These are phyloP conservation scores for Jamesozyma spencerorum DNA, from an alignment of 805 yeast species.

Conservation along the genomic window DNA sequence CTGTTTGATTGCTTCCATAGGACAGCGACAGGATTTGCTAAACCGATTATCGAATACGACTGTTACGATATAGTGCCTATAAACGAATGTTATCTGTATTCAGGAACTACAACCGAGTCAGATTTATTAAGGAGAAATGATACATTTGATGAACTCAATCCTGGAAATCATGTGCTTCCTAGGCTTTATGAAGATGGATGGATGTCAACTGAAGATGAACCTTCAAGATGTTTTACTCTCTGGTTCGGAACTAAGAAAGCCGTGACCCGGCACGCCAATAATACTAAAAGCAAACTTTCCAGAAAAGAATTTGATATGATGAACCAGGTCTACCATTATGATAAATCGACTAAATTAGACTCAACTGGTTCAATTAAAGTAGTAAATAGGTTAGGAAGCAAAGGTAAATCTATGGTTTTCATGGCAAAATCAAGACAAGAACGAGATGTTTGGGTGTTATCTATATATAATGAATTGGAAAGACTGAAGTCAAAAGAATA, in stretches of 20 bases:
- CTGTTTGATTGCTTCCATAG: constrained; percentile 46
- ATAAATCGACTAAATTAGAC: too few relatives aligned
- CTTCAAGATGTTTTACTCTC: constrained; percentile 66
- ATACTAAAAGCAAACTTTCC: too few relatives aligned
- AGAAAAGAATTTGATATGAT: too few relatives aligned
- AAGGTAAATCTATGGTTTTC: constrained; percentile 63
- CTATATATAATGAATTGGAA: constrained; percentile 31
- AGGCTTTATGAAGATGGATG: constrained; percentile 75
- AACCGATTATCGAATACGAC: constrained; percentile 41
- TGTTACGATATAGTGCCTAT: constrained; percentile 55
- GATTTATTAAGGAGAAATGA: constrained; percentile 44
- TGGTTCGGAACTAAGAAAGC: constrained; percentile 67
- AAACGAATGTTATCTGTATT: constrained; percentile 61
- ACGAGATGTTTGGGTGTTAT: constrained; percentile 69
- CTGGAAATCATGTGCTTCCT: constrained; percentile 55
- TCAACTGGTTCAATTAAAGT: too few relatives aligned
- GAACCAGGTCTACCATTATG: too few relatives aligned
- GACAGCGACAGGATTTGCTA: constrained; percentile 36
- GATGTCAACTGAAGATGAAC: constrained; percentile 70
- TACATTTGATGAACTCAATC: constrained; percentile 39
- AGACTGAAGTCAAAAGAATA: constrained; percentile 14
- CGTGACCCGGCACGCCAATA: too few relatives aligned
- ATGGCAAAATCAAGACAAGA: constrained; percentile 77
- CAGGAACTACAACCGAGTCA: constrained; percentile 51
- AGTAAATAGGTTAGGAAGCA: constrained; percentile 45